Base-by-base conservation (phyloP, 805 yeast genomes). In the Schwanniomyces yamadae region DNA sequence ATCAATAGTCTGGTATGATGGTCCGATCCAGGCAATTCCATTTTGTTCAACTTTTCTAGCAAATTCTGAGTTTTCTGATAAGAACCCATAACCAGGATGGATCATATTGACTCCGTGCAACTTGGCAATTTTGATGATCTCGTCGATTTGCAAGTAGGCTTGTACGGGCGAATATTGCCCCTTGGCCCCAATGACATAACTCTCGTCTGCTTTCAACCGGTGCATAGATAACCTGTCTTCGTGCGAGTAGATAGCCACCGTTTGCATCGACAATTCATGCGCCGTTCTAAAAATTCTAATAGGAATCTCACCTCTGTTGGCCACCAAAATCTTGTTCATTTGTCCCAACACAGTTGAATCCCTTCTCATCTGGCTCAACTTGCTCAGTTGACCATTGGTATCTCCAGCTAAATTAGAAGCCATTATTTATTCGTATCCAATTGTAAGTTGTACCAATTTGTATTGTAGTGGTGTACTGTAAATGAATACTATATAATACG, bases 1-100 rank as follows among this genome's bases (percentile, higher is more conserved):
- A 52, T 91, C 97, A 52, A 91, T 91, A 42, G 95, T 93, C 37
- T 71, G 69, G 52, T 84, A 78, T 14, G 89, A 77, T 19, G 99
- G 99, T 17, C 99, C 99, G 48, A 91, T 78, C 98, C 99, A 91
- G 35, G 86, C 86, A 55, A 91, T 84, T 25, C 97, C 98, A 39
- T 80, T 81, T 52, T 78, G 91, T 50, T 79, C 91, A 36, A 91
- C 96, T 64, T 89, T 91, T 46, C 78, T 73, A 33, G 99, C 99
- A 60, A 91, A 86, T 57, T 87, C 95, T 15, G 96, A 77, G 71
- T 90, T 90, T 68, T 90, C 96, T 17, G 91, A 82, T 36, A 87
- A 66, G 66, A 87, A 87, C 15, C 96, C 67, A 48, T 61, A 61
- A 19, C 67, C 67, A 10, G 67, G 67, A 44, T 61, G 67, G 48